A percentile compares a stretch with the other conserved stretches of the same genome.
Conservation (phyloP, 305 asterid species). For the Fraxinus floribunda region DNA sequence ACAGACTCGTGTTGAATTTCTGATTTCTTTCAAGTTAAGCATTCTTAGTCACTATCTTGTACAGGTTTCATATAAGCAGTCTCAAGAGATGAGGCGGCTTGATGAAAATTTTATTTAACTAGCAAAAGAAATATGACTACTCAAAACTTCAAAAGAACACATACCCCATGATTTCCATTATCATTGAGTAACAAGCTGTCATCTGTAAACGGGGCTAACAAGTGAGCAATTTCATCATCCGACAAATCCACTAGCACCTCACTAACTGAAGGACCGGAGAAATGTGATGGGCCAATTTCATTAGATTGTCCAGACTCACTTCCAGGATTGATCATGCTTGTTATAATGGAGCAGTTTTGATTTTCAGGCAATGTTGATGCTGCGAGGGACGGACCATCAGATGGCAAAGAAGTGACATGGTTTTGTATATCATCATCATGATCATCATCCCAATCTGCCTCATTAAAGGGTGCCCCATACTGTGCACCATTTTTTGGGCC, state of each 20-base stretch:
- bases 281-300: slow-evolving; percentile 21
- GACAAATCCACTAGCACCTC: slow-evolving; percentile 22
- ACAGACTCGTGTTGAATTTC: neutral
- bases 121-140: slow-evolving; percentile 6
- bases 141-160: neutral
- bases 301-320: slow-evolving; percentile 17
- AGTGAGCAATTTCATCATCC: slow-evolving; percentile 38
- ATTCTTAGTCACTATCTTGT: neutral
- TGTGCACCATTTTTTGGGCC: slow-evolving; percentile 94
- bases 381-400: slow-evolving; percentile 14
- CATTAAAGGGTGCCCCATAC: slow-evolving; percentile 85
- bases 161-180: slow-evolving; percentile 47
- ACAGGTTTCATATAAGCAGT: neutral
- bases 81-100: no score
- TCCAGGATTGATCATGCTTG: slow-evolving; percentile 11
- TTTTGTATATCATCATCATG: slow-evolving; percentile 27
- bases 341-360: slow-evolving; percentile 18
- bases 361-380: slow-evolving; percentile 23
- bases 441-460: slow-evolving; percentile 76
- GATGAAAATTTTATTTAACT: no score
- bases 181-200: slow-evolving; percentile 27
- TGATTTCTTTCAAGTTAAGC: neutral
- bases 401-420: slow-evolving; percentile 9
- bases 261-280: slow-evolving; percentile 24
- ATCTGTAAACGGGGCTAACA: slow-evolving; percentile 39